Evolutionary conservation across 2,329 filamentous ascomycete genomes (phyloP).

Genomic region (Pleurostoma richardsiae): DNA sequence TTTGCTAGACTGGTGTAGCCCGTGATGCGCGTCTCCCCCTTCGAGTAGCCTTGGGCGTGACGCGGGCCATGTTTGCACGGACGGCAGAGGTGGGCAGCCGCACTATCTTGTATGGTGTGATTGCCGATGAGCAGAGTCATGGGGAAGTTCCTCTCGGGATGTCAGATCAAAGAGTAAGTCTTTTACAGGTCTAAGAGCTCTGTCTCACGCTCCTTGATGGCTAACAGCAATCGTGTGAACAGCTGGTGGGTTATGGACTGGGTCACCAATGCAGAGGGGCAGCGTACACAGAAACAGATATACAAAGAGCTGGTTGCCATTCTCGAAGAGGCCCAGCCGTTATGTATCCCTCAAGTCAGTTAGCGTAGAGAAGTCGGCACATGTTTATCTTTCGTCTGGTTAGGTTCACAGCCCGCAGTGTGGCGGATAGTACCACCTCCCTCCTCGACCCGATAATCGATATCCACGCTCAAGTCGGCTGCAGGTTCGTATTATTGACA

Average conservation of each 20-base stretch:
- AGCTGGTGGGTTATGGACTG: neutral
- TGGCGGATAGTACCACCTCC: no score
- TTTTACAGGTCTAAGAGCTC: neutral
- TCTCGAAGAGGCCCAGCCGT: no score
- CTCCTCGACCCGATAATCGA: no score
- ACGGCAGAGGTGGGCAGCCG: conserved; percentile 38
- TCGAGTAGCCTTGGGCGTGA: neutral
- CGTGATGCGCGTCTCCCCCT: neutral
- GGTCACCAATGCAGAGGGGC: neutral
- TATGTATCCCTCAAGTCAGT: no score
- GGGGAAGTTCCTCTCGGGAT: conserved; percentile 28
- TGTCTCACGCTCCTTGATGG: neutral
- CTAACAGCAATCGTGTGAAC: neutral
- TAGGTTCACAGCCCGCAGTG: no score
- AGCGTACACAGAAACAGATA: neutral
- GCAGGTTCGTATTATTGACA: no score
- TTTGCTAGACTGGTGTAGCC: conserved; percentile 16
- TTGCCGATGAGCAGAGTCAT: conserved; percentile 22
- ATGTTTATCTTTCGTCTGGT: no score
- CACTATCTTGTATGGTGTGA: conserved; percentile 19
- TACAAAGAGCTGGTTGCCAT: neutral
- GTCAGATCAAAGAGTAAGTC: conserved; percentile 19
- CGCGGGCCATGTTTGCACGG: conserved; percentile 28
- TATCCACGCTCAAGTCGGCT: no score
- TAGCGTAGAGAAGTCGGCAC: no score